These are phyloP conservation scores for Cryptosporidium viatorum DNA, from an alignment of 169 alveolate genomes.

Conservation along the genomic window DNA sequence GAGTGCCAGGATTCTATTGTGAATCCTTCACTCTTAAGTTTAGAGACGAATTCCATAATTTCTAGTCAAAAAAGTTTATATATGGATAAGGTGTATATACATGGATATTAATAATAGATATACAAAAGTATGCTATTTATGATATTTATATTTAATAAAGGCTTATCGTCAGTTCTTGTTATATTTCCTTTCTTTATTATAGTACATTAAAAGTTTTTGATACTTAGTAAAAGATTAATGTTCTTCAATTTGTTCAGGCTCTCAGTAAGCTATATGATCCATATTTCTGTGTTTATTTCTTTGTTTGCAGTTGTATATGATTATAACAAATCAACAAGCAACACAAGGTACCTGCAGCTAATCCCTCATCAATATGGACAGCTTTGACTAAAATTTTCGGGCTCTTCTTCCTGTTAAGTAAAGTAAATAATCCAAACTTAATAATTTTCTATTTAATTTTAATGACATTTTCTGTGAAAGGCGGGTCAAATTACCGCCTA, in stretches of 20 bases:
- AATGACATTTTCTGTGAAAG: neutral
- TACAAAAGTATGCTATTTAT: too few species aligned
- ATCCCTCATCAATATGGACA: neutral
- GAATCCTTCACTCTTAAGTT: slow-evolving; percentile 8
- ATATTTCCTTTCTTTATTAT: neutral
- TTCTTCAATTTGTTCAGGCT: neutral
- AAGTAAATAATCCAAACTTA: neutral
- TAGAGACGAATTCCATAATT: slow-evolving; percentile 1
- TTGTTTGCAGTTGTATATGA: neutral
- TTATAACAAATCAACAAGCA: neutral
- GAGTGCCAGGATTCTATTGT: slow-evolving; percentile 41
- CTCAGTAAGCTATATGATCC: neutral
- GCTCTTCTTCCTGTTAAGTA: neutral
- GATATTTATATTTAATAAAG: neutral
- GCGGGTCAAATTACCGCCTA: neutral
- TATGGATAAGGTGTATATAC: neutral
- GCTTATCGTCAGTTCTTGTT: neutral
- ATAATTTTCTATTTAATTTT: neutral
- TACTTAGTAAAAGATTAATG: neutral
- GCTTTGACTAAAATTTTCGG: neutral
- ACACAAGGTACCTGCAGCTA: neutral
- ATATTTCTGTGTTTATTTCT: neutral
- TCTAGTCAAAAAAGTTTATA: neutral
- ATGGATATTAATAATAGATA: neutral
- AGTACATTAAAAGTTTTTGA: neutral